These are phyloP conservation scores for Candida hungchunana DNA, from an alignment of 805 yeast species.

Conservation along the genomic window DNA sequence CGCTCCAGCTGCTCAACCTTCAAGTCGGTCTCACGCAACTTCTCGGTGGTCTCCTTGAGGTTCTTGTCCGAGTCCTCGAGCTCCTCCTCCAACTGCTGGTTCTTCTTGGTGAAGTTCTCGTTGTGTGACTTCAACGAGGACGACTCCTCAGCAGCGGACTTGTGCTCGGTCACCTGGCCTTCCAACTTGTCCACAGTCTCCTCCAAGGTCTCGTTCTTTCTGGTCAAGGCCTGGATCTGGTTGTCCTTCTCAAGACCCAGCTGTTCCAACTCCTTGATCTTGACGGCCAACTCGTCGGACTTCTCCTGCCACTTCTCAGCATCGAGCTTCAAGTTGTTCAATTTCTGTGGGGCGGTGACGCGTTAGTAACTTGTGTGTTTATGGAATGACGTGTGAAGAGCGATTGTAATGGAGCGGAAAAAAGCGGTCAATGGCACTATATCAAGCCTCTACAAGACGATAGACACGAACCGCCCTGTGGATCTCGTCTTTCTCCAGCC, in stretches of 20 bases:
- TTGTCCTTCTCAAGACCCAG: slow-evolving; percentile 90
- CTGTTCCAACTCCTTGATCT: slow-evolving; percentile 88
- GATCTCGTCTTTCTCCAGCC: too few species aligned
- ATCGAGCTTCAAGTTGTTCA: slow-evolving; percentile 85
- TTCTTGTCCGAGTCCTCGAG: slow-evolving; percentile 86
- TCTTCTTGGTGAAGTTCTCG: slow-evolving; percentile 87
- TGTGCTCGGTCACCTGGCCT: slow-evolving; percentile 65
- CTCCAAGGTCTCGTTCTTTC: slow-evolving; percentile 88
- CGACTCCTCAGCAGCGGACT: slow-evolving; percentile 87
- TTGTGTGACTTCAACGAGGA: slow-evolving; percentile 83
- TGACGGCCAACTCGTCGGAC: slow-evolving; percentile 78
- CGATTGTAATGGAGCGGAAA: neutral
- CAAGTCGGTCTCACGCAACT: slow-evolving; percentile 91
- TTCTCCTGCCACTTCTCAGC: slow-evolving; percentile 98
- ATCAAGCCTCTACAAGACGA: too few species aligned
- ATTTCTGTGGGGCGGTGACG: slow-evolving; percentile 46
- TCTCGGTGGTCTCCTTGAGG: slow-evolving; percentile 89
- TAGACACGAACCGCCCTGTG: too few species aligned
- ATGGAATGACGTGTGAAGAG: neutral
- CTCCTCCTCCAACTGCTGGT: slow-evolving; percentile 83
- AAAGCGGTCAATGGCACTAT: too few species aligned
- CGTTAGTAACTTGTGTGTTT: slow-evolving; percentile 12
- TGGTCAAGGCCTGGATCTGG: slow-evolving; percentile 86
- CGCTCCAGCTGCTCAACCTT: slow-evolving; percentile 95
- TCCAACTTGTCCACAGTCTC: slow-evolving; percentile 73